Percentiles rank a stretch among this genome's conserved stretches.
phyloP scores from a whole-genome alignment of 208 protist genomes.

The Trypanosoma boissoni region DNA sequence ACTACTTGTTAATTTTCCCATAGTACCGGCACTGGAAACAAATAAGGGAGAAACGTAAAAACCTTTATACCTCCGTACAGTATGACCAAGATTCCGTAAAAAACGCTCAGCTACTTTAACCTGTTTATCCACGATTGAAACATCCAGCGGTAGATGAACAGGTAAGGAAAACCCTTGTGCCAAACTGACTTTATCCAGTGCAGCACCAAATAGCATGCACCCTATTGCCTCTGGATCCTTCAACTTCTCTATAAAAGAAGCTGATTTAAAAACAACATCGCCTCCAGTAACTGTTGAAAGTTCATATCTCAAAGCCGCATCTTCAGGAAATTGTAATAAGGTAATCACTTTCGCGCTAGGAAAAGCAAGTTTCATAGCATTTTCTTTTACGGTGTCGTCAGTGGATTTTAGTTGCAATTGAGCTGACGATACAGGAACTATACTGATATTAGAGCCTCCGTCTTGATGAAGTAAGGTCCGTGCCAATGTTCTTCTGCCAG shows the following conservation, averaged over 20 bases:
- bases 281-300: slow-evolving; percentile 43
- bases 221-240: slow-evolving; percentile 69
- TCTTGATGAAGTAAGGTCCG: slow-evolving; percentile 43
- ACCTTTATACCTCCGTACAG: slow-evolving; percentile 79
- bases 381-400: slow-evolving; percentile 30
- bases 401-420: slow-evolving; percentile 64
- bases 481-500: slow-evolving; percentile 62
- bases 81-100: slow-evolving; percentile 64
- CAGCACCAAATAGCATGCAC: slow-evolving; percentile 58
- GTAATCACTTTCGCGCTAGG: slow-evolving; percentile 81
- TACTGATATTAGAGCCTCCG: slow-evolving; percentile 56
- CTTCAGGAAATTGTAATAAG: slow-evolving; percentile 73
- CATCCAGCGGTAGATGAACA: slow-evolving; percentile 3
- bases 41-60: slow-evolving; percentile 85
- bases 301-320: slow-evolving; percentile 48
- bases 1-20: slow-evolving; percentile 74
- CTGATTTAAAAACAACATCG: slow-evolving; percentile 74
- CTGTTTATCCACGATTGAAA: slow-evolving; percentile 13
- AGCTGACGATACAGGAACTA: slow-evolving; percentile 64
- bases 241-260: slow-evolving; percentile 58
- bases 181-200: slow-evolving; percentile 59
- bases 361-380: slow-evolving; percentile 64
- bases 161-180: slow-evolving; percentile 80
- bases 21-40: slow-evolving; percentile 61
- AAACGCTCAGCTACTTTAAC: slow-evolving; percentile 60